Base-by-base conservation (phyloP, 2,329 filamentous ascomycete species). In the Aureobasidium sp. region DNA sequence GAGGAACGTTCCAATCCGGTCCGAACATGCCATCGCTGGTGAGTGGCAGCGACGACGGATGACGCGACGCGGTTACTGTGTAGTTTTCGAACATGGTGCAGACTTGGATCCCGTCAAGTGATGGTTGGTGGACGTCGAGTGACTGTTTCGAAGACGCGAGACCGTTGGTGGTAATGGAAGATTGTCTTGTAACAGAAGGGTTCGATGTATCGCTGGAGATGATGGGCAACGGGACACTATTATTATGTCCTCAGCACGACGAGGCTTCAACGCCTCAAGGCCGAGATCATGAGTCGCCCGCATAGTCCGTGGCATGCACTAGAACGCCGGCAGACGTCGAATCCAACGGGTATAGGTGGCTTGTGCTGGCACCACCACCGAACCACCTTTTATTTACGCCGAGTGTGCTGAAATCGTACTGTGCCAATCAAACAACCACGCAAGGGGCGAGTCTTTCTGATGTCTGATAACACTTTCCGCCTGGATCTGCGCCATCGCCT, bases 61-160 rank as follows among this genome's bases (percentile, higher is more conserved):
- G 64, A 48, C 63, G 64, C 55, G 67, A 65, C 4, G 63, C 63
- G 6, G 66, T 59, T 60, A 71, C 69, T 60, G 68, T 68, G 57
- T 70, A 71, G 61, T 66, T 58, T 39, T 65, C 64, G 57, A 71
- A 71, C 60, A 71, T 65, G 37, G n/a, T 49, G 37, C n/a, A 49
- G 45, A 24, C 8, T 38, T 11, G n/a, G 11, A 38, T 16, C 32
- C 11, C 5, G 8, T 2, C 8, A 22, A 6, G 44, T 48, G n/a
- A n/a, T n/a, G 30, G 2, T 3, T 25, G 5, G 21, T 11, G 21
- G 35, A 17, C 19, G 14, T 14, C 10, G 24, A 45, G 16, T 19
- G 41, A 16, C 16, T 32, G 16, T 21, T 12, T n/a, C n/a, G n/a
- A n/a, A n/a, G 16, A 16, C 24, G 3, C 11, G 17, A 11, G 32